phyloP scores from a whole-genome alignment of 352 stramenopile genomes.

The Phytophthora nicotianae region DNA sequence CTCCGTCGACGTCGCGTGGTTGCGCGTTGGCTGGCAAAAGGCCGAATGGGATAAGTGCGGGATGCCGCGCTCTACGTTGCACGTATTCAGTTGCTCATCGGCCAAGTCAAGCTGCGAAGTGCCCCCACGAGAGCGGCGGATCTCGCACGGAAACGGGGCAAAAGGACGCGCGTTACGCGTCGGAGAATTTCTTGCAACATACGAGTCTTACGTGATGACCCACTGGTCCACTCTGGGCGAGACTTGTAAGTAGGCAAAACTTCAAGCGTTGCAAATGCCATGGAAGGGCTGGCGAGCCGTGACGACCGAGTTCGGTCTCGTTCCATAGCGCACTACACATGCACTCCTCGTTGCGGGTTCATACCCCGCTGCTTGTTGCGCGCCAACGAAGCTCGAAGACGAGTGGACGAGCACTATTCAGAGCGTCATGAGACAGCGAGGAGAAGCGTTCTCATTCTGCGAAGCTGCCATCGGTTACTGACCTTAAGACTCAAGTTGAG shows the following conservation, averaged over 20 bases:
- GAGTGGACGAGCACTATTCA: constrained; percentile 16
- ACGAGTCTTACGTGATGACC: constrained; percentile 20
- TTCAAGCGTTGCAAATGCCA: constrained; percentile 34
- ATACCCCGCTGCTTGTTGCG: background rate
- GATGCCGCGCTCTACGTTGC: constrained; percentile 2
- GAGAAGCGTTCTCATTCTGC: constrained; percentile 15
- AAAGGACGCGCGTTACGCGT: constrained; percentile 35
- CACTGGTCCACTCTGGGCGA: constrained; percentile 3
- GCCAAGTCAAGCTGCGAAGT: constrained; percentile 28
- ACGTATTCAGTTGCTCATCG: constrained; percentile 5
- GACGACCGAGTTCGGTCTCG: constrained; percentile 15
- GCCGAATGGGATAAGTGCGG: constrained; percentile 23
- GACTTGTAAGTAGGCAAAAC: constrained; percentile 1
- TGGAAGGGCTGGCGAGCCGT: constrained; percentile 18
- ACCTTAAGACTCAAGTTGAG: constrained; percentile 5
- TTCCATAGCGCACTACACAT: background rate
- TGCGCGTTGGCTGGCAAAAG: constrained; percentile 33
- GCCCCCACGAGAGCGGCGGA: constrained; percentile 15
- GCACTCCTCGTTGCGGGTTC: background rate
- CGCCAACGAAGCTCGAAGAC: constrained; percentile 12
- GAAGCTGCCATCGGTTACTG: constrained; percentile 32
- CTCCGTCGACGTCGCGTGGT: constrained; percentile 10
- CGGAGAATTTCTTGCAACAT: constrained; percentile 32
- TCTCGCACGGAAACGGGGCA: constrained; percentile 17
- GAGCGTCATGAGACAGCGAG: constrained; percentile 30